These are phyloP conservation scores for Phycomyces nitens DNA, from an alignment of 192 early-diverging fungal species.

Conservation along the genomic window DNA sequence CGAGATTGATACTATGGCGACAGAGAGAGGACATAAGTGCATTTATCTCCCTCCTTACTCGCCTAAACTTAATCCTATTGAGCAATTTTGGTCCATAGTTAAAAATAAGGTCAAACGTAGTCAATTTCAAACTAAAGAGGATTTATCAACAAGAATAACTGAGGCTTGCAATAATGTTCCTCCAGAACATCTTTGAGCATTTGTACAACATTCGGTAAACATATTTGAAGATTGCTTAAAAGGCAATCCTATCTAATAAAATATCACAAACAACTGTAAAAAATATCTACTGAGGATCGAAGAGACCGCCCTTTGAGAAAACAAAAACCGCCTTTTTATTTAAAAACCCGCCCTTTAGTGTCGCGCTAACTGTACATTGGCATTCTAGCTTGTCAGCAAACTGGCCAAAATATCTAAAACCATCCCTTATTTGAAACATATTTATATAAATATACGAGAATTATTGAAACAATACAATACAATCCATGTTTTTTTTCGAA, in stretches of 20 bases:
- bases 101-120: conserved; percentile 11
- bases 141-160: conserved; percentile 9
- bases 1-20: conserved; percentile 3
- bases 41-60: conserved; percentile 23
- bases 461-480: too few species aligned
- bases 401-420: too few species aligned
- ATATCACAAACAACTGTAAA: conserved; percentile 4
- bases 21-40: conserved; percentile 6
- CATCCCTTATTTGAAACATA: too few species aligned
- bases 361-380: too few species aligned
- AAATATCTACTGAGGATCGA: conserved; percentile 7
- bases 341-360: not conserved
- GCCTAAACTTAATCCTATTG: conserved; percentile 18
- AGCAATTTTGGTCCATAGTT: conserved; percentile 26
- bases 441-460: too few species aligned
- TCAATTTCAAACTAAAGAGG: conserved; percentile 6
- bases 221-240: conserved; percentile 8
- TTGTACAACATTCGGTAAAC: conserved; percentile 6
- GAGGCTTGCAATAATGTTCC: conserved; percentile 7
- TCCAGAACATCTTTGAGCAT: conserved; percentile 6
- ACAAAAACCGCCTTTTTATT: not conserved
- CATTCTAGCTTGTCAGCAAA: too few species aligned
- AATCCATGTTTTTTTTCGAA: too few species aligned
- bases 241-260: conserved; percentile 7
- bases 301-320: not conserved